Percentiles rank a stretch among this genome's conserved stretches.
Evolutionary conservation across 1,139 yeast species (phyloP).

Genomic region (Taphrina wiesneri): DNA sequence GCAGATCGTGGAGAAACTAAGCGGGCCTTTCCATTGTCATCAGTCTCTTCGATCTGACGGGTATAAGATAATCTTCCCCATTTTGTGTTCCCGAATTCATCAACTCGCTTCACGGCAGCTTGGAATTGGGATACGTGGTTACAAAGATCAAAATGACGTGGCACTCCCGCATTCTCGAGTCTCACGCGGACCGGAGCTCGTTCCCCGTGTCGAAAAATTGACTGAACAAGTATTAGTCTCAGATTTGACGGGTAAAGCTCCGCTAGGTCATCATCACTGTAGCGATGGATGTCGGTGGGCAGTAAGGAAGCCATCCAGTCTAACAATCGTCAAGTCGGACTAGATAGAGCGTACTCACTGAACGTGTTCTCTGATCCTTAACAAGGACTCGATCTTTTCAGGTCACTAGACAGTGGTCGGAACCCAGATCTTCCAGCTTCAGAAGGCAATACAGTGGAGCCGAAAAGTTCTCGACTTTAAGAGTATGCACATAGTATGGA

Average conservation of each 20-base stretch:
- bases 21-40: background rate
- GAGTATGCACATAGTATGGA: too few relatives aligned
- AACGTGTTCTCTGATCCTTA: too few relatives aligned
- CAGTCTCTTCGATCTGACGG: conserved; percentile 25
- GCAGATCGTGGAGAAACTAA: background rate
- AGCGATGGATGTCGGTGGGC: conserved; percentile 5
- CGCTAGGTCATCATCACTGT: conserved; percentile 35
- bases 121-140: conserved; percentile 38
- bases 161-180: conserved; percentile 39
- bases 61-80: conserved; percentile 29
- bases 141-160: conserved; percentile 40
- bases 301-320: conserved; percentile 1
- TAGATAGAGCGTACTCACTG: too few relatives aligned
- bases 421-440: too few relatives aligned
- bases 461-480: too few relatives aligned
- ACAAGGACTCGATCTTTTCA: too few relatives aligned
- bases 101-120: conserved; percentile 23
- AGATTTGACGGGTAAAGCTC: conserved; percentile 38
- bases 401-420: too few relatives aligned
- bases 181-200: conserved; percentile 41
- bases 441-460: too few relatives aligned
- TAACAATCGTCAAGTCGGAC: too few relatives aligned
- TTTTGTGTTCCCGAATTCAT: background rate
- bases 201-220: conserved; percentile 41
- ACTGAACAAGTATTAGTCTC: conserved; percentile 33